Base-by-base conservation (phyloP, 768 basidiomycete genomes). In the Pulveroboletus ravenelii region DNA sequence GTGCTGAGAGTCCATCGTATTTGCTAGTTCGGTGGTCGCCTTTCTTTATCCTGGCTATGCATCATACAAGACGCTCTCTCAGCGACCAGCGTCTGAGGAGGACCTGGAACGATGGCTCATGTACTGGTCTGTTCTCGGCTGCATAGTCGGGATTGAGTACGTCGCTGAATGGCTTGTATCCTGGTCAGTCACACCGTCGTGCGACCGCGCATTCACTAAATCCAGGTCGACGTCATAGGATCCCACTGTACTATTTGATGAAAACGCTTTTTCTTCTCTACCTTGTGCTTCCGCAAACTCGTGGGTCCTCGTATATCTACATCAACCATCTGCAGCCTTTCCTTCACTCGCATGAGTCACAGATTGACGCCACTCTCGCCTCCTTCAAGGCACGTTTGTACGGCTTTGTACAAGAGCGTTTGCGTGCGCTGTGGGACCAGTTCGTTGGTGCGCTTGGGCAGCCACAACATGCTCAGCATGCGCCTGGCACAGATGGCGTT, bases 1-100 rank as follows among this genome's bases (percentile, higher is more conserved):
- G 27, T 15, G 32, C 31, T 45, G 36, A 50, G 40, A 37, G 40
- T 35, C 23, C 37, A 38, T 41, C 48, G 23, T 3, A 6, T 23
- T 25, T 25, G 23, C 40, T 56, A 89, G 87, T 66, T 84, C 85
- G n/a, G 68, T 79, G 32, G 76, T 75, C 6, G 89, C 85, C 17
- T 94, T 92, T 69, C 78, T 94, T 36, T 95, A 97, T 67, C 93
- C 93, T 0, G 89, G 87, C 20, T 97, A 97, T 71, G 89, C 92
- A 29, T 93, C 91, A n/a, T 97, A 94, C 75, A 97, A 97, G 74
- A 84, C 89, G 0, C 79, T 97, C 30, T 87, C 87, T 34, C 83
- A 87, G 59, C 78, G 90, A n/a, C 89, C 89, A 17, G 88, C 89
- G 2, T 85, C 85, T 1, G 89, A 91, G 60, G 79, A 77, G 45